phyloP scores from a whole-genome alignment of 108 stramenopile genomes.

The Skeletonema grethae region DNA sequence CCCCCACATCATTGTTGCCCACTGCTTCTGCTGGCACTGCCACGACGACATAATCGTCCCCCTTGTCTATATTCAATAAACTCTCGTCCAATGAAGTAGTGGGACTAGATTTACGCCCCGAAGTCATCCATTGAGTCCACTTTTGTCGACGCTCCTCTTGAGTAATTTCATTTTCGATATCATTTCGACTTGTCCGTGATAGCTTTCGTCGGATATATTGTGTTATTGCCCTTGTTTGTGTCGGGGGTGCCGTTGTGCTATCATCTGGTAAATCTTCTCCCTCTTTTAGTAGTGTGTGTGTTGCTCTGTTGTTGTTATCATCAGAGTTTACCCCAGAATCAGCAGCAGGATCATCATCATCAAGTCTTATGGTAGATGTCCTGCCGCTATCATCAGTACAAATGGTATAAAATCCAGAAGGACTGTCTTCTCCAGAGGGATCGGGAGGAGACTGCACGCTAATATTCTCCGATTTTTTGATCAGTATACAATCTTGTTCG shows the following conservation, averaged over 20 bases:
- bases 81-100: neutral
- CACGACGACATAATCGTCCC: conserved; percentile 8
- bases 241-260: neutral
- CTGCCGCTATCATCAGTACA: too few species aligned
- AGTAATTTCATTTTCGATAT: conserved; percentile 1
- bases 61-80: conserved; percentile 6
- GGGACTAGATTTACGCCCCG: conserved; percentile 27
- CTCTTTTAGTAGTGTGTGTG: neutral
- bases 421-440: too few species aligned
- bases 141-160: conserved; percentile 11
- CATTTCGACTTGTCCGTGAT: neutral
- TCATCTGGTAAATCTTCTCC: neutral
- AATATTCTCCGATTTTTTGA: too few species aligned
- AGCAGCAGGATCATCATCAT: neutral
- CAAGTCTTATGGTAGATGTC: neutral
- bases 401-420: too few species aligned
- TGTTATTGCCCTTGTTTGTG: neutral
- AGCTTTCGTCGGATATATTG: conserved; percentile 5
- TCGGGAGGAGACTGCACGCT: too few species aligned
- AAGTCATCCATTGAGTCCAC: conserved; percentile 49
- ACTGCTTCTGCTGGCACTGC: conserved; percentile 7
- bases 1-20: neutral
- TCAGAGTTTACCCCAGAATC: neutral
- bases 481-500: too few species aligned
- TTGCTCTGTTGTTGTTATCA: neutral